Evolutionary conservation across 768 basidiomycete genomes (phyloP).

Genomic region (Pulveroboletus sp.): DNA sequence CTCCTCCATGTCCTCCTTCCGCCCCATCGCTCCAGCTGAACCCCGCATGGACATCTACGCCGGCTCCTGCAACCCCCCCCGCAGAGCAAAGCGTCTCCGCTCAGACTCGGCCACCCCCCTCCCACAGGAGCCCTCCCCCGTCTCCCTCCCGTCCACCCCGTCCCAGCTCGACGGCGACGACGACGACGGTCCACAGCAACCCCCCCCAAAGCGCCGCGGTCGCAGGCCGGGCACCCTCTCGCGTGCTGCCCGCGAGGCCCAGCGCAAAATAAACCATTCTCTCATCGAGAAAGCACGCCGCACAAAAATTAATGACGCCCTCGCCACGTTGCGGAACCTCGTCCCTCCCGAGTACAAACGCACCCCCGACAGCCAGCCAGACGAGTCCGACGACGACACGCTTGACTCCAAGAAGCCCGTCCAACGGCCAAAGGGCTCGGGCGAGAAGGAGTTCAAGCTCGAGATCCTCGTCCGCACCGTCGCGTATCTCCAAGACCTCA

Average conservation of each 20-base stretch:
- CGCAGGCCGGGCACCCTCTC: constrained; percentile 68
- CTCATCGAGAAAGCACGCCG: constrained; percentile 91
- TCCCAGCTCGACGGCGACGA: constrained; percentile 28
- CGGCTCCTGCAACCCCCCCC: constrained; percentile 41
- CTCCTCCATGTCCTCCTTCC: neutral
- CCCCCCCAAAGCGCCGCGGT: constrained; percentile 57
- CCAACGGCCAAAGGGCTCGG: constrained; percentile 34
- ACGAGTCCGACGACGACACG: constrained; percentile 32
- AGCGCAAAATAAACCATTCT: constrained; percentile 90
- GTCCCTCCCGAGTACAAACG: constrained; percentile 59
- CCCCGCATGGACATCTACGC: constrained; percentile 30
- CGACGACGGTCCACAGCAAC: constrained; percentile 17
- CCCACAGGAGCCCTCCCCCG: neutral
- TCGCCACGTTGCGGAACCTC: constrained; percentile 69
- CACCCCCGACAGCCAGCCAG: constrained; percentile 22
- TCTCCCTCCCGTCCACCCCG: constrained; percentile 6
- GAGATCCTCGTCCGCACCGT: constrained; percentile 86
- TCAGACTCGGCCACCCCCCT: constrained; percentile 6
- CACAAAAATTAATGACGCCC: constrained; percentile 93
- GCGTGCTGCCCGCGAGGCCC: constrained; percentile 74
- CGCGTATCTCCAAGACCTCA: constrained; percentile 66
- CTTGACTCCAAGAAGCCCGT: constrained; percentile 24
- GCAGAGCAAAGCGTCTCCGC: constrained; percentile 41
- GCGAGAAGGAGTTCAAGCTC: constrained; percentile 88
- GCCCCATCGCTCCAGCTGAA: too few relatives aligned